Conservation (phyloP, 176 grass and related monocot species). For the Lolium rigidum region DNA sequence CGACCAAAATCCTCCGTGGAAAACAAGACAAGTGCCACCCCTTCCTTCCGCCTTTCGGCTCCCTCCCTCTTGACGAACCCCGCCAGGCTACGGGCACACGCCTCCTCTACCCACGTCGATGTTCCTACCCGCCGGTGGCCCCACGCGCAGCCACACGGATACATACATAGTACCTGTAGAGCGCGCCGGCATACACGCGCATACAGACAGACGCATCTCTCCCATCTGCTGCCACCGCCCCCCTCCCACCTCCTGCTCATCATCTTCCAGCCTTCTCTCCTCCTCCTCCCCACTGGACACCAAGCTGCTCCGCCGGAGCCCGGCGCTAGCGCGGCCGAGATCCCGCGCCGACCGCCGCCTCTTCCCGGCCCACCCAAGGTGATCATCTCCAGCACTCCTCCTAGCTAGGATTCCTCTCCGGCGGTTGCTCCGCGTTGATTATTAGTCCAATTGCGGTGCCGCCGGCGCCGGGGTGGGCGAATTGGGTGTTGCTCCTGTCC, state of each 20-base stretch:
- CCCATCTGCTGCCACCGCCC: constrained; percentile 24
- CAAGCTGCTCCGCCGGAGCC: constrained; percentile 26
- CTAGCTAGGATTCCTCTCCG: background rate
- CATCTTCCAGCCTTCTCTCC: constrained; percentile 48
- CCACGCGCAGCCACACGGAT: background rate
- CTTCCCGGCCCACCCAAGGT: constrained; percentile 32
- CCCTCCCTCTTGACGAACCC: background rate
- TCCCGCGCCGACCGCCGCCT: background rate
- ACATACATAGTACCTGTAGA: background rate
- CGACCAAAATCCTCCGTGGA: background rate
- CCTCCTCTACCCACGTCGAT: background rate
- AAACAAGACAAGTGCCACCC: background rate
- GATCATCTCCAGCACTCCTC: constrained; percentile 14
- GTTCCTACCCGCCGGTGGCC: background rate
- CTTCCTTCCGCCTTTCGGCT: constrained; percentile 24
- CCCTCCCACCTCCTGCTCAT: constrained; percentile 21
- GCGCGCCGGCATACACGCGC: constrained; percentile 8
- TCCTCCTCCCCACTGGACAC: background rate
- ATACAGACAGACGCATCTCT: constrained; percentile 13
- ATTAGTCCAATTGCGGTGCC: constrained; percentile 31
- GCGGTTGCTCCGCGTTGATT: constrained; percentile 20
- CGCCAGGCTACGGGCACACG: constrained; percentile 12
- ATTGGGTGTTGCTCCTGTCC: background rate
- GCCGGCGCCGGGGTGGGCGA: background rate
- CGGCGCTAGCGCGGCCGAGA: background rate